Evolutionary conservation across 2,329 filamentous ascomycete species (phyloP), one percentile per base, ranked within the genome.

Genomic region (Apiospora phragmitis): DNA sequence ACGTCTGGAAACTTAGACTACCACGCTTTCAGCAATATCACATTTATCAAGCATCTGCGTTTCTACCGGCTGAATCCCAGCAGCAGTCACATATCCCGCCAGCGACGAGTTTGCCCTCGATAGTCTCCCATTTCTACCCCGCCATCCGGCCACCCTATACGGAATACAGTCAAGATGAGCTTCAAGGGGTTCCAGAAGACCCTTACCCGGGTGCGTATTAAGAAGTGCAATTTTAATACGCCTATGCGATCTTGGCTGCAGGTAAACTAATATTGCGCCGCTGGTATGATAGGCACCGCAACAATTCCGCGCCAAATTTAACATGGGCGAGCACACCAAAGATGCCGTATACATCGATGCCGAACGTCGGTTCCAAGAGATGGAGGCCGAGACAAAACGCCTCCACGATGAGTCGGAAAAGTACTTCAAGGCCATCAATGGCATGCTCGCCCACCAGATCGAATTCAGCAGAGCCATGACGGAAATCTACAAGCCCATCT

Each of bases 401-500:
- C 91, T 80, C 41, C 95, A 98, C 83, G 94, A 97, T 85, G 95
- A 98, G 83, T 97, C 94, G 70, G 93, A 95, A 82, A 98, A 97
- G 85, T 99, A 99, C 83, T 98, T 97, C 78, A 91, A 97, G 69
- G 94, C 96, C 80, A 98, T 99, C 85, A 98, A 98, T 84, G 93
- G 93, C 86, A 99, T 99, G 96, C 89, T 99, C 78, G 90, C 87
- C 79, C 95, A 98, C 84, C 96, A 99, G 85, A 98, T 99, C 83
- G 95, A 97, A 81, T 99, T 99, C 85, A 97, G 95, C 77, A 91
- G 97, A 84, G 94, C 95, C 75, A 95, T 97, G 86, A 92, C 93
- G 74, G 96, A 99, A 82, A 92, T 99, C 78, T 99, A 99, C 87
- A 97, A 97, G 81, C 96, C 96, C 76, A 99, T 99, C 77, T 98